Base-by-base conservation (phyloP, 495 filamentous ascomycete genomes). In the Glutinoglossum americanum region DNA sequence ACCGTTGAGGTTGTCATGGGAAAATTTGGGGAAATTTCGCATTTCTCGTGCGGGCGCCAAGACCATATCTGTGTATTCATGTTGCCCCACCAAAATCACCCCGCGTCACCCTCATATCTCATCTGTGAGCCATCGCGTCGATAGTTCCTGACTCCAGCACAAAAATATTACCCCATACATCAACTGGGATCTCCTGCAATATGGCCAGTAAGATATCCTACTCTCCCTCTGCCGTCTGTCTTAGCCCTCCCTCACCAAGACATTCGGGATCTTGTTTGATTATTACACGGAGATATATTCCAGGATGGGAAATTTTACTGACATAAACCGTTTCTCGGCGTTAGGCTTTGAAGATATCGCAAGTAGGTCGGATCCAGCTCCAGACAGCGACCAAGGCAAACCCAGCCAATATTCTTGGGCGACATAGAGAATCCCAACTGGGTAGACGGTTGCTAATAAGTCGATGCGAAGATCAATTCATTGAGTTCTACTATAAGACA, bases 401-500 rank as follows among this genome's bases (percentile, higher is more conserved):
- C 3, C 41, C 41, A 45, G 17, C n/a, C 2, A 1, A 45, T 7
- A 45, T 10, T 4, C 41, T 45, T 23, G 19, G 41, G 17, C n/a
- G 19, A 5, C 5, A 45, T 10, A 45, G 3, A 45, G 13, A 45
- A 1, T 10, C n/a, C 21, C 19, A 21, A 10, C n/a, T 45, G n/a
- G n/a, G 10, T 13, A 21, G n/a, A 3, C 19, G 17, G 41, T 23
- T 17, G 26, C 49, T 53, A 13, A 53, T 30, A 53, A 10, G 47
- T 27, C 49, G 28, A 28, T 19, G 28, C 19, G 28, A 67, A 96
- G 89, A 76, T 61, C 73, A 89, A 64, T 97, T 97, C 70, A 81
- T 87, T 54, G 59, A 79, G 26, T 89, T 82, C 75, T 97, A 95
- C 81, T 95, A 95, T 75, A 70, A 79, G 57, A 82, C 80, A 54